Conservation (phyloP, 208 protist species). For the Trypanosoma vivax region DNA sequence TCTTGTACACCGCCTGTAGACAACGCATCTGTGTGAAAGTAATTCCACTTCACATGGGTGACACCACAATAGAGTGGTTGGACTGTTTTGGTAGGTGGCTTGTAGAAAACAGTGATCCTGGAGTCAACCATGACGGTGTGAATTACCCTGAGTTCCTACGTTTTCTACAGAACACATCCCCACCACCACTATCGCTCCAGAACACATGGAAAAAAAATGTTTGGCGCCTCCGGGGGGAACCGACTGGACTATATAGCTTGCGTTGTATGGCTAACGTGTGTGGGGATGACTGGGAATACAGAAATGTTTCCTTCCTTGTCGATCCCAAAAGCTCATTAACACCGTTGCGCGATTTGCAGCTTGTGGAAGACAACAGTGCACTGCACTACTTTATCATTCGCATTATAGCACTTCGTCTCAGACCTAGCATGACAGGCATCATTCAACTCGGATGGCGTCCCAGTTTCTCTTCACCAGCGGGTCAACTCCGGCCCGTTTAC, state of each 20-base stretch:
- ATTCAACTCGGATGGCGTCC: conserved; percentile 47
- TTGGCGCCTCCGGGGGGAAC: conserved; percentile 54
- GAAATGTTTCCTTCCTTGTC: conserved; percentile 5
- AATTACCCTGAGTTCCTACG: conserved; percentile 17
- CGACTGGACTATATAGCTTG: conserved; percentile 46
- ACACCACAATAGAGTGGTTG: neutral
- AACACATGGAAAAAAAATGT: conserved; percentile 43
- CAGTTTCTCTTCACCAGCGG: neutral
- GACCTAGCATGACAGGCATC: conserved; percentile 27
- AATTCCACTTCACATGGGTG: too few relatives aligned
- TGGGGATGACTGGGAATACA: conserved; percentile 10
- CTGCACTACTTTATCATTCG: conserved; percentile 23
- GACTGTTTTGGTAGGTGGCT: neutral
- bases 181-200: conserved; percentile 36
- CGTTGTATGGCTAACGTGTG: conserved; percentile 47
- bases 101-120: neutral
- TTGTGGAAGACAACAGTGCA: neutral
- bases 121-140: neutral
- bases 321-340: neutral
- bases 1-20: too few relatives aligned
- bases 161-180: conserved; percentile 22
- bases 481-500: conserved; percentile 3
- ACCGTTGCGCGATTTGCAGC: neutral
- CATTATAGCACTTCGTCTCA: conserved; percentile 41
- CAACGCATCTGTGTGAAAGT: too few relatives aligned